phyloP scores from a whole-genome alignment of 108 stramenopile genomes.

The Cyclotella sp. region DNA sequence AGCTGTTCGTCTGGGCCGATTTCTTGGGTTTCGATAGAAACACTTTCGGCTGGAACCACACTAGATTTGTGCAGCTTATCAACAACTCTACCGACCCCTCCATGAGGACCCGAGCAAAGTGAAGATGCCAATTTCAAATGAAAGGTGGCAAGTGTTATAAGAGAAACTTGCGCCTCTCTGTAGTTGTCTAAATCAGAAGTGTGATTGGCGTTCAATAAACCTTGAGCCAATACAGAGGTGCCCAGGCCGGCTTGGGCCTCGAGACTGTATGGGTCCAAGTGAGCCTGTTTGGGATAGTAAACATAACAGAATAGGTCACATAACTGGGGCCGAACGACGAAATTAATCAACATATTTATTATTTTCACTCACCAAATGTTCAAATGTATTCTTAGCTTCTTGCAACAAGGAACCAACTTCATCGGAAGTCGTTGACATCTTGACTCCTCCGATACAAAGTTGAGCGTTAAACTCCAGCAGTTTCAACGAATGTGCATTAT shows the following conservation, averaged over 20 bases:
- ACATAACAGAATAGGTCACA: neutral
- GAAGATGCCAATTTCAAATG: conserved; percentile 45
- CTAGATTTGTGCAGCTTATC: neutral
- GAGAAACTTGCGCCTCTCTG: conserved; percentile 17
- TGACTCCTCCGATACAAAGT: conserved; percentile 27
- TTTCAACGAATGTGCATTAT: neutral
- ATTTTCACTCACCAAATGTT: conserved; percentile 30
- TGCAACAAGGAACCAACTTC: conserved; percentile 22
- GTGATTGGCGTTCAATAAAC: conserved; percentile 17
- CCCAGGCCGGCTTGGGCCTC: conserved; percentile 39
- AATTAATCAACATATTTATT: neutral
- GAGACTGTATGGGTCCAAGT: conserved; percentile 22
- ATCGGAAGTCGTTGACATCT: conserved; percentile 10
- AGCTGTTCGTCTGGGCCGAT: neutral
- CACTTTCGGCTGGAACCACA: too few relatives aligned
- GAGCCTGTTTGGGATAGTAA: conserved; percentile 7
- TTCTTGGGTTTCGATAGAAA: neutral
- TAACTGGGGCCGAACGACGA: too few relatives aligned
- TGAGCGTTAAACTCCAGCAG: neutral
- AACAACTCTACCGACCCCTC: neutral
- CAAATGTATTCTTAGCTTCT: conserved; percentile 23
- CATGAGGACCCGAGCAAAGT: conserved; percentile 10
- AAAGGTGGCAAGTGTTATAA: conserved; percentile 39
- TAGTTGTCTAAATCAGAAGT: neutral
- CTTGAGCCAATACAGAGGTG: conserved; percentile 39